Evolutionary conservation across 345 rosid species (phyloP), one percentile per base, ranked within the genome.

Genomic region (Populus pruinosa): DNA sequence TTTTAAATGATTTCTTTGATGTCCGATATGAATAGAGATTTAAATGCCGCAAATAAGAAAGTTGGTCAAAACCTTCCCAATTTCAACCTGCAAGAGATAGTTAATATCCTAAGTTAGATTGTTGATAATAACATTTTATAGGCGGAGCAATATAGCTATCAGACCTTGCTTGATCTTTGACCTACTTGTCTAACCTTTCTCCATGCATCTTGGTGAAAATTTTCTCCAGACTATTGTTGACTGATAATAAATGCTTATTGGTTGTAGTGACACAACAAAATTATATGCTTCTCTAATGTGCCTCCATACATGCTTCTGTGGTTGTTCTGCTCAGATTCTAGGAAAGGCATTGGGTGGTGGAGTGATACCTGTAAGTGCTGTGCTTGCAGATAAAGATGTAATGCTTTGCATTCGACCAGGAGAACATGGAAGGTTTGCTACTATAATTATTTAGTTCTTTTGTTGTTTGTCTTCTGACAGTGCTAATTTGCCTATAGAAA

Each of bases 331-430:
- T 81, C 83, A 88, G 97, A 91, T 93, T 82, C 83, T 95, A 20
- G 98, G 99, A 80, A 95, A 95, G 83, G 99, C 98, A 80, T 86
- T 95, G 88, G 99, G 99, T 8, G 98, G 99, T 80, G 99, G 99
- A 82, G 94, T 95, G 27, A 85, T 95, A 69, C 96, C 99, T 18
- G 96, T 95, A 50, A 95, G 99, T 85, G 99, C 88, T 7, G 97
- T 95, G 53, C 94, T 95, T 70, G 91, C 97, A 33, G 93, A 93
- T 80, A 92, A 87, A 83, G 91, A 93, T 76, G 88, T 91, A 76
- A 93, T 93, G 98, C 98, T 95, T 80, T 93, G 94, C 69, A 87
- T 95, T 82, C 92, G 70, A 83, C 99, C 99, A 66, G 98, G 99
- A 83, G 96, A 95, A 86, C 99, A 95, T 41, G 99, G 98, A 80